Evolutionary conservation across 1,284 basidiomycete genomes (phyloP).

Genomic region (Inonotus hispidus): DNA sequence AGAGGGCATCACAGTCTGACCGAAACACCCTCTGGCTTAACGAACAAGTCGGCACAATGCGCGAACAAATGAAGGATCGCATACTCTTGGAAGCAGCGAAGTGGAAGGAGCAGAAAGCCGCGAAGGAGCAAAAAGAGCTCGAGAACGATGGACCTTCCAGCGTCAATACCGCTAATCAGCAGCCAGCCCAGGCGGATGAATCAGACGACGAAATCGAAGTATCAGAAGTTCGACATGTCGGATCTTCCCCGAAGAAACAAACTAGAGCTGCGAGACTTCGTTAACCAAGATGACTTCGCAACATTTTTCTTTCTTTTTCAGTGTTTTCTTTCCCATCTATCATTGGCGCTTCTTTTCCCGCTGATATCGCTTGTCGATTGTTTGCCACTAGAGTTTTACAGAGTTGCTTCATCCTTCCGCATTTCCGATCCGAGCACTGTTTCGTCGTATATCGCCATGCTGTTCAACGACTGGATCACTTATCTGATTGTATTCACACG

Average conservation of each 20-base stretch:
- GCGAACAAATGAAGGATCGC: slow-evolving; percentile 31
- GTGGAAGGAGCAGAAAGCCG: slow-evolving; percentile 36
- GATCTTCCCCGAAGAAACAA: background rate
- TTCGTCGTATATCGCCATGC: background rate
- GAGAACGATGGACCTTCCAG: slow-evolving; percentile 11
- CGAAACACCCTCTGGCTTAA: slow-evolving; percentile 41
- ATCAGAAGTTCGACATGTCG: background rate
- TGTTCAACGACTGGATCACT: background rate
- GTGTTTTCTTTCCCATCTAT: background rate
- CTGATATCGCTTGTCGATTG: background rate
- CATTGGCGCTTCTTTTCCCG: background rate
- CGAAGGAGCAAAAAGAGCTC: slow-evolving; percentile 30
- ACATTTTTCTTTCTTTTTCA: background rate
- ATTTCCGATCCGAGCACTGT: background rate
- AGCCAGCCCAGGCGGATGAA: background rate
- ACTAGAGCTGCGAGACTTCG: background rate
- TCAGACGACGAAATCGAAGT: slow-evolving; percentile 15
- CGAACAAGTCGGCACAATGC: slow-evolving; percentile 29
- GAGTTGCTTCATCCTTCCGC: background rate
- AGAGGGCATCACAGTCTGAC: slow-evolving; percentile 19
- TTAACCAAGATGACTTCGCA: background rate
- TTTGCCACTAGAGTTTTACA: background rate
- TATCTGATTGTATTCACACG: background rate
- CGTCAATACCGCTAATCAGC: background rate
- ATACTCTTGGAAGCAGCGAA: slow-evolving; percentile 35